These are phyloP conservation scores for Lecanicillium sp. DNA, from an alignment of 2,329 filamentous ascomycete genomes.

Conservation along the genomic window DNA sequence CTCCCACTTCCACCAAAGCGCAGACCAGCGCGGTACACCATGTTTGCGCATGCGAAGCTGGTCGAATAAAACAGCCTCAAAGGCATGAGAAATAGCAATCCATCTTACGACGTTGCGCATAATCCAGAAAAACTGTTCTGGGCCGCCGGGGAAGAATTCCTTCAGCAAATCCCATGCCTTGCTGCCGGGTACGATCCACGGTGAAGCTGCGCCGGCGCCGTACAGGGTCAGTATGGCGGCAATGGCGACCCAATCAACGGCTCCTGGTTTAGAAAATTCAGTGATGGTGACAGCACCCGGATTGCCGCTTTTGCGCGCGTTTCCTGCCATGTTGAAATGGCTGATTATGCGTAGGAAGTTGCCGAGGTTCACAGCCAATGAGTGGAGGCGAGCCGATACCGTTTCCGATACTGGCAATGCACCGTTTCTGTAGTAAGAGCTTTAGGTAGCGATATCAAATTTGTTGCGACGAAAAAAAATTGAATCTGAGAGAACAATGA, in stretches of 20 bases:
- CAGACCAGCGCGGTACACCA: conserved; percentile 6
- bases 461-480: too few species aligned
- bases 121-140: conserved; percentile 2
- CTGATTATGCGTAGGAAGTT: too few species aligned
- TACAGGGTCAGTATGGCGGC: conserved; percentile 3
- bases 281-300: conserved; percentile 3
- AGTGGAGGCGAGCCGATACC: too few species aligned
- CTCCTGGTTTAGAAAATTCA: conserved; percentile 1
- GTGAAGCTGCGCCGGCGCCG: background rate
- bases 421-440: too few species aligned
- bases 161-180: background rate
- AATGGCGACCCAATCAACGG: conserved; percentile 1
- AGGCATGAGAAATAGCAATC: background rate
- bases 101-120: background rate
- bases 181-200: conserved; percentile 4
- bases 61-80: conserved; percentile 6
- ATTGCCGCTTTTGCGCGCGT: too few species aligned
- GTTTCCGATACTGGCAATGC: too few species aligned
- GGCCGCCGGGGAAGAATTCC: conserved; percentile 3
- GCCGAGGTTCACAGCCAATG: too few species aligned
- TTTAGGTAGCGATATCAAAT: too few species aligned
- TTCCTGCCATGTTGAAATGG: too few species aligned
- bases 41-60: conserved; percentile 5
- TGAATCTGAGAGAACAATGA: too few species aligned
- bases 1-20: conserved; percentile 9